Base-by-base conservation (phyloP, 176 grass and related monocot genomes). In the Raddia distichophylla region DNA sequence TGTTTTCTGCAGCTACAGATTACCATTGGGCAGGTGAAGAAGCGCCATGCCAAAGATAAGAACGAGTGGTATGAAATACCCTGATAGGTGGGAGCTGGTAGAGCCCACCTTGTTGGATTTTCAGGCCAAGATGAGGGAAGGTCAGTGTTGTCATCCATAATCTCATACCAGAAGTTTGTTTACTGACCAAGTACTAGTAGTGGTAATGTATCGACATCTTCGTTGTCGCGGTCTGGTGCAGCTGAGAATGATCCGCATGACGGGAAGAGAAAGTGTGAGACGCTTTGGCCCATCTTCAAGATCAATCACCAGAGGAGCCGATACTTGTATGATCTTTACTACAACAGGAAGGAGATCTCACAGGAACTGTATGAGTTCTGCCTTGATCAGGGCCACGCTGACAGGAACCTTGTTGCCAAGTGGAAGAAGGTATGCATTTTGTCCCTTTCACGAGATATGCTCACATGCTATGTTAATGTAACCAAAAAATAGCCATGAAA, bases 181-280 rank as follows among this genome's bases (percentile, higher is more conserved):
- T 10, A 42, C 76, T 20, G 46, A n/a, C 40, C 10, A 33, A 5
- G 15, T 60, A 15, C 40, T 7, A 64, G 18, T 64, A 9, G 35
- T 19, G 13, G 34, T 15, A 44, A 74, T 52, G 6, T 5, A 0
- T 20, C 7, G 5, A 50, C 8, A 0, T 20, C 13, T 2, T 62
- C 34, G 68, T 49, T 46, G 16, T 71, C 3, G 34, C 34, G 17
- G 22, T 18, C 61, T 77, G 34, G 74, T 45, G 48, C 59, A 88
- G 80, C 80, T 78, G 73, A 83, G 77, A 88, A 88, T 73, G 86
- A 88, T 49, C 79, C 80, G 3, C 86, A 88, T 16, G 86, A 88
- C 14, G 80, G 80, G 33, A 83, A 79, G 66, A 82, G 86, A 44
- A 88, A 88, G 44, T 88, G 80, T 20, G 86, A 83, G 76, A 72